Evolutionary conservation across 202 grass and related monocot species (phyloP), one percentile per base, ranked within the genome.

Genomic region (Dendrocalamus latiflorus): DNA sequence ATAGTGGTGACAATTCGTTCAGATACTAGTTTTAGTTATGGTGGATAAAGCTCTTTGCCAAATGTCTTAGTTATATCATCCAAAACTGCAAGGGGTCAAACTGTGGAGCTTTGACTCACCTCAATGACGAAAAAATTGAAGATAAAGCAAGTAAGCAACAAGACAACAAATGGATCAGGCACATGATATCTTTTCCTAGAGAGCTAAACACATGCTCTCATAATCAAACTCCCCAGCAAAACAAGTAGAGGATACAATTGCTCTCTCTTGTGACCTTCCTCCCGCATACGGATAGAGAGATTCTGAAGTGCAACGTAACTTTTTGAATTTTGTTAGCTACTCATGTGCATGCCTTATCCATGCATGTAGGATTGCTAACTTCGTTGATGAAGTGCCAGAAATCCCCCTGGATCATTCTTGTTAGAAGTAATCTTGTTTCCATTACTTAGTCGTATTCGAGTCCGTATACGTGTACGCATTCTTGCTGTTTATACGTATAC

Each of bases 41-140:
- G 44, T 21, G 75, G 43, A 49, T 78, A 65, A 63, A 65, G 42
- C 16, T 65, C 26, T 43, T 65, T 77, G 61, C 42, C 42, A 49
- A 61, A 47, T 37, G 34, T 65, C 43, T 78, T 78, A 65, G 18
- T 65, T 78, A 78, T 49, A 65, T 65, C 43, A 65, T 48, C 75
- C 20, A 78, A 78, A 78, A 20, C 20, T 20, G 18, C 62, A 78
- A 65, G 75, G 10, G 25, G 30, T 43, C 24, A 14, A 62, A 16
- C 6, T 64, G 42, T 38, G 8, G 43, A 36, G 28, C 26, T 44
- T 51, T 61, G 11, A 48, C 28, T 61, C 45, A 64, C 54, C 57
- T 45, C 41, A 50, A 21, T 38, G 53, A 60, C 1, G 33, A 38
- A 71, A 47, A 8, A 81, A 58, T 60, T 36, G 54, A 22, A 71